These are phyloP conservation scores for Cercis canadensis DNA, from an alignment of 306 rosid genomes.

Conservation along the genomic window DNA sequence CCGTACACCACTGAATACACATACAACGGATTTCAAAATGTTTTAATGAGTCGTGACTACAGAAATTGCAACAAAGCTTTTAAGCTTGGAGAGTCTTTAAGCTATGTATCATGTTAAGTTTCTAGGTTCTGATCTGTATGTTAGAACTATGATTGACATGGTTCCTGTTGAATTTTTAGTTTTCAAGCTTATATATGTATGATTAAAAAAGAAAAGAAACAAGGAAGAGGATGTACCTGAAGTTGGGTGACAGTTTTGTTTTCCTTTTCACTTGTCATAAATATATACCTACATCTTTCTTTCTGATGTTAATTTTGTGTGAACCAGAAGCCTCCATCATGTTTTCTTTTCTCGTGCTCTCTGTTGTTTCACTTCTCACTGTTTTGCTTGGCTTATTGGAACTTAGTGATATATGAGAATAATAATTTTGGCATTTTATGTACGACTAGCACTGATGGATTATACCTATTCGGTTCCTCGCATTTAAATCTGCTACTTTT, in stretches of 20 bases:
- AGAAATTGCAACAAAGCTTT: too few species aligned
- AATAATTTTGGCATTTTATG: background rate
- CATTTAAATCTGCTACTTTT: background rate
- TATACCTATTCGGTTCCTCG: background rate
- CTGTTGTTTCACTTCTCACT: too few species aligned
- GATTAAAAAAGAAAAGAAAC: too few species aligned
- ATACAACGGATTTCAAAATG: too few species aligned
- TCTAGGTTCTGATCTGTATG: too few species aligned
- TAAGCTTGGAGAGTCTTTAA: background rate
- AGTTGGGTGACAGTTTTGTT: background rate
- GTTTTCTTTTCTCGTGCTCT: background rate
- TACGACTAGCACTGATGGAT: background rate
- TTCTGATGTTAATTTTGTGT: background rate
- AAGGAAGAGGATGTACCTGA: background rate
- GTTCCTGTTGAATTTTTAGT: too few species aligned
- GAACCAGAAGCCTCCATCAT: background rate
- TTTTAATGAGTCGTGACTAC: too few species aligned
- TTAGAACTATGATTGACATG: too few species aligned
- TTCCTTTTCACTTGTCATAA: conserved; percentile 1
- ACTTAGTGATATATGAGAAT: background rate
- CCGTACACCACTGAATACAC: too few species aligned
- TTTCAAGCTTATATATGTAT: too few species aligned
- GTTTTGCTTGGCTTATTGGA: conserved; percentile 1
- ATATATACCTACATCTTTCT: background rate
- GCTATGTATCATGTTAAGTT: background rate